Evolutionary conservation across 345 rosid species (phyloP), one percentile per base, ranked within the genome.

Genomic region (Euclidium syriacum): DNA sequence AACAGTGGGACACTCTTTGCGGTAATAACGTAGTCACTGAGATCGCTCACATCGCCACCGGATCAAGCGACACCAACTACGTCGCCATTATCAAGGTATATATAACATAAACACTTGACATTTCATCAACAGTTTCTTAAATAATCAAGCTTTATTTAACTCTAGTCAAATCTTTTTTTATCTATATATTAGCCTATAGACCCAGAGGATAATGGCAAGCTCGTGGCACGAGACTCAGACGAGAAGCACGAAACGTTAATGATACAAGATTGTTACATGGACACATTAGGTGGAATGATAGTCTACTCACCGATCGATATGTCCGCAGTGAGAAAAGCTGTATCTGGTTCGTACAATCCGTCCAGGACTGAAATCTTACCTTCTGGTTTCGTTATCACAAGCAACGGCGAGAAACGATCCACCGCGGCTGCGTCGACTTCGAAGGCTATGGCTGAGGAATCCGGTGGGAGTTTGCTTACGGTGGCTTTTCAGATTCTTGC

Each of bases 1-100:
- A 27, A 30, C 76, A 91, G 98, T 88, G 96, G 98, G 98, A 88
- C 56, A 70, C 81, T 8, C 85, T 86, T 14, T 71, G 73, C 26
- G 47, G 52, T 50, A 80, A 80, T 12, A 60, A 47, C n/a, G 70
- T 67, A 8, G 75, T 81, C 56, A 65, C 66, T 1, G 85, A 81
- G 73, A 55, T 86, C 4, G 79, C 69, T 38, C 76, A 51, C 54
- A 55, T 86, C 64, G 11, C 64, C 30, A 79, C 57, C 15, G 90
- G 89, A 34, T 18, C 56, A 38, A 44, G 68, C 67, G 80, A 73
- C 15, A 84, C 83, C 33, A 81, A 86, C 75, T 62, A 16, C 56
- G 56, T 83, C 22, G 75, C 79, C 30, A 14, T 88, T 10, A 62
- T 86, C 25, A 65, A 29, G 77, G 95, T 90, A 79, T 57, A 10